Evolutionary conservation across 441 rosid species (phyloP).

Genomic region (Lepidium campestre): DNA sequence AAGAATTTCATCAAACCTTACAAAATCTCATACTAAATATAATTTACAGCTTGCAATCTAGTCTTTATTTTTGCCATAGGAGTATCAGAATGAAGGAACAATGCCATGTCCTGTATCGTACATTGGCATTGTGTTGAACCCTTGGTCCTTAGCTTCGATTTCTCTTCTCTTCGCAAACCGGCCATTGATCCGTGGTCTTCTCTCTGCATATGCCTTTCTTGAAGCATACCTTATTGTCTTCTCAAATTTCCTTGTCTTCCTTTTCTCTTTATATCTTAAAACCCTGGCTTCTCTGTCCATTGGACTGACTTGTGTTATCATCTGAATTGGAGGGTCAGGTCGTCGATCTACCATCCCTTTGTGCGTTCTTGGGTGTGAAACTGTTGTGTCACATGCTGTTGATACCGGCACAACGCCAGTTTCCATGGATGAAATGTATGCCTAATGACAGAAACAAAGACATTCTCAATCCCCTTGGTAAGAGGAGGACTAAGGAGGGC

Average conservation of each 20-base stretch:
- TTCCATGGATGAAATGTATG: slow-evolving; percentile 57
- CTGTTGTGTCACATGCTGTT: slow-evolving; percentile 39
- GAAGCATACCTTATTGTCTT: slow-evolving; percentile 96
- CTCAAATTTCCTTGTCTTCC: slow-evolving; percentile 78
- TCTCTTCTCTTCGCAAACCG: slow-evolving; percentile 73
- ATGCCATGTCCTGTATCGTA: slow-evolving; percentile 50
- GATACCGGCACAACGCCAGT: slow-evolving; percentile 65
- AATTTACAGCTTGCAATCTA: slow-evolving; percentile 13
- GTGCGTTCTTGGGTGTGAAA: slow-evolving; percentile 36
- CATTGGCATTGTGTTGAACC: slow-evolving; percentile 43
- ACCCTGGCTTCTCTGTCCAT: slow-evolving; percentile 92
- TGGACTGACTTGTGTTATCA: slow-evolving; percentile 56
- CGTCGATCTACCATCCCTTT: slow-evolving; percentile 51
- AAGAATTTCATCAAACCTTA: not conserved
- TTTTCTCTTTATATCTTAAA: slow-evolving; percentile 88
- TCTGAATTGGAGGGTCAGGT: slow-evolving; percentile 42
- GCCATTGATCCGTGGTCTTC: slow-evolving; percentile 88
- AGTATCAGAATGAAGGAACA: slow-evolving; percentile 59
- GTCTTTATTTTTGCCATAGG: not conserved
- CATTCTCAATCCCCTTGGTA: slow-evolving; percentile 19
- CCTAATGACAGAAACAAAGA: slow-evolving; percentile 36
- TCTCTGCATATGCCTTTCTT: slow-evolving; percentile 93
- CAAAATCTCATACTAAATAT: slow-evolving; percentile 17
- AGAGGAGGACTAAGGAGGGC: slow-evolving; percentile 27
- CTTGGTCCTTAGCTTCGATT: slow-evolving; percentile 49